Percentiles rank a stretch among this genome's conserved stretches.
Evolutionary conservation across 1,139 yeast species (phyloP).

Genomic region (Pneumocystis sp.): DNA sequence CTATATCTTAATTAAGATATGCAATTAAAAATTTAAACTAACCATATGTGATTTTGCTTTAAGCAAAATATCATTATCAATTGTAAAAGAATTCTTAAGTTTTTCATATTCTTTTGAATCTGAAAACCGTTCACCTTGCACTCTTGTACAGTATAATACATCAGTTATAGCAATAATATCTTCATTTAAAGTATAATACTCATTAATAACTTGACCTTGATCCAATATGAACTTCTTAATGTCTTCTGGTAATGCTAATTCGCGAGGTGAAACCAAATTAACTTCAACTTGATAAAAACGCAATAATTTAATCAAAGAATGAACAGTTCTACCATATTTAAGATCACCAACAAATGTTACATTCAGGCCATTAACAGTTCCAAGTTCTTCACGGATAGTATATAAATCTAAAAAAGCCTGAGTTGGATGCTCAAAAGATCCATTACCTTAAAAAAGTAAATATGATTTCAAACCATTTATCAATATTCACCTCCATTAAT

Average conservation of each 20-base stretch:
- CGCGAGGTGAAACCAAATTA: slow-evolving; percentile 83
- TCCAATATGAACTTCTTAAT: slow-evolving; percentile 49
- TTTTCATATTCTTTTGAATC: slow-evolving; percentile 65
- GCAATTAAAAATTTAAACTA: not conserved
- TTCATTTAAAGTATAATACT: slow-evolving; percentile 62
- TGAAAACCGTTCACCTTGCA: slow-evolving; percentile 88
- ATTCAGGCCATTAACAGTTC: slow-evolving; percentile 94
- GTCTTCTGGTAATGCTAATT: slow-evolving; percentile 64
- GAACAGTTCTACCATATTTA: slow-evolving; percentile 97
- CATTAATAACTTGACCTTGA: slow-evolving; percentile 55
- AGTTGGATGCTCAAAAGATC: slow-evolving; percentile 79
- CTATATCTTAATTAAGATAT: not conserved
- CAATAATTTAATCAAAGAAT: slow-evolving; percentile 81
- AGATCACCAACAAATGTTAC: slow-evolving; percentile 98
- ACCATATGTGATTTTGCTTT: slow-evolving; percentile 91
- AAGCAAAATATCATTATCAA: slow-evolving; percentile 79
- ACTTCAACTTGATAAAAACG: slow-evolving; percentile 86
- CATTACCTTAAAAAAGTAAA: slow-evolving; percentile 47
- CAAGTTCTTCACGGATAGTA: slow-evolving; percentile 97
- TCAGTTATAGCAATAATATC: slow-evolving; percentile 81
- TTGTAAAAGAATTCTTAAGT: slow-evolving; percentile 80
- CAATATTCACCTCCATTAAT: slow-evolving; percentile 65
- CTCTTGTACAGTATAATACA: slow-evolving; percentile 93
- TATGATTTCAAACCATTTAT: slow-evolving; percentile 2
- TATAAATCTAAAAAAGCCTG: slow-evolving; percentile 95